Base-by-base conservation (phyloP, 306 rosid species). In the Lathyrus tuberosus region DNA sequence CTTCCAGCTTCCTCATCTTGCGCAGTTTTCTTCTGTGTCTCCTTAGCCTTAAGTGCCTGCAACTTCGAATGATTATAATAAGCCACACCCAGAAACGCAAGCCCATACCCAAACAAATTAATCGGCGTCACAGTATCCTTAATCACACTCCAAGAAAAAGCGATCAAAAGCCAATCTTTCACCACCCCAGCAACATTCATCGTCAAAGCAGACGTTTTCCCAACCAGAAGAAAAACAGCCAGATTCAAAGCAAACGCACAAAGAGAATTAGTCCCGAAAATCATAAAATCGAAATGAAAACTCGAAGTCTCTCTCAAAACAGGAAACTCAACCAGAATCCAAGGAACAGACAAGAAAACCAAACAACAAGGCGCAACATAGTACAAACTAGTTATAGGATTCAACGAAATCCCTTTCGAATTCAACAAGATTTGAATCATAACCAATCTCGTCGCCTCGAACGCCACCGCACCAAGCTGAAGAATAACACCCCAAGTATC, bases 111-210 rank as follows among this genome's bases (percentile, higher is more conserved):
- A 3, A 89, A 69, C 86, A 91, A 79, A 81, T 91, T 91, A 38
- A 91, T 72, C 2, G 91, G 91, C 0, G 97, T 91, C 40, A 91
- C 96, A 0, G 94, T 91, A 31, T 91, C 97, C 88, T 86, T 87
- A 20, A 91, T 91, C 4, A 91, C 96, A 1, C 96, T 87, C 97
- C 97, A 91, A 0, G 97, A 91, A 65, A 89, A 91, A 0, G 94
- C 97, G 13, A 91, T 91, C 70, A 91, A 38, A 9, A 91, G 69
- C 97, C 97, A 91, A 41, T 91, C 97, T 72, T 91, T 91, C 0
- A 91, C 96, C 2, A 91, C 96, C 2, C 97, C 97, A 7, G 97
- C 97, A 24, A 89, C 97, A 67, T 91, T 91, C 97, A 91, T 91
- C 0, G 97, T 91, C 81, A 91, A 35, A 8, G 97, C 97, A 2